These are phyloP conservation scores for Fusarium buxicola DNA, from an alignment of 2,329 filamentous ascomycete species.

Conservation along the genomic window DNA sequence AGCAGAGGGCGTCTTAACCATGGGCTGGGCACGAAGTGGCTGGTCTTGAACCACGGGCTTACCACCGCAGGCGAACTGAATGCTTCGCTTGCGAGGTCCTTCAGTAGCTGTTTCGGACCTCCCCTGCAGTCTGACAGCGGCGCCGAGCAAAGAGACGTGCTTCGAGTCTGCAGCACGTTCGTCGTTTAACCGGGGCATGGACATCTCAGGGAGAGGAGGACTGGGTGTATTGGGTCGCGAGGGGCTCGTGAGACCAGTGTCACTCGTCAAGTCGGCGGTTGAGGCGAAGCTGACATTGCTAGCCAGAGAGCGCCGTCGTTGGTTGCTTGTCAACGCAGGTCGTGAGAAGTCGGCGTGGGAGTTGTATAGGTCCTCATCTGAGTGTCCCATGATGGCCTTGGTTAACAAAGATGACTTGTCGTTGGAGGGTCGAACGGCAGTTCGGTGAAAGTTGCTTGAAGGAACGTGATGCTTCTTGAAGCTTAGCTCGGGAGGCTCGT, in stretches of 20 bases:
- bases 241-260: constrained; percentile 90
- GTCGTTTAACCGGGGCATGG: constrained; percentile 57
- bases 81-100: constrained; percentile 80
- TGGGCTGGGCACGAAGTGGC: constrained; percentile 50
- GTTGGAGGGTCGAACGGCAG: constrained; percentile 59
- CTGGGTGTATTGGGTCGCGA: constrained; percentile 90
- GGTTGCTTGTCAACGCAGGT: constrained; percentile 49
- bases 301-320: constrained; percentile 73
- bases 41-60: constrained; percentile 65
- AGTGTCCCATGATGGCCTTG: constrained; percentile 78
- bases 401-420: constrained; percentile 87
- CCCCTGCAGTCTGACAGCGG: constrained; percentile 36
- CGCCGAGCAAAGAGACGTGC: constrained; percentile 40
- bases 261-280: constrained; percentile 93
- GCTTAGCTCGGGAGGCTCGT: constrained; percentile 83
- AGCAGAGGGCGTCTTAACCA: constrained; percentile 49
- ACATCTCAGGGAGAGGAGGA: constrained; percentile 77
- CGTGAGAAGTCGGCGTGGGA: constrained; percentile 47
- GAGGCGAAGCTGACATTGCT: constrained; percentile 86
- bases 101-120: constrained; percentile 56
- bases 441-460: constrained; percentile 59
- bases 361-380: constrained; percentile 65
- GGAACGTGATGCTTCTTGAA: constrained; percentile 44
- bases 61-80: constrained; percentile 87
- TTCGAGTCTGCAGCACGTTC: constrained; percentile 45